Base-by-base conservation (phyloP, 371 early-diverging fungal species). In the Ecytonucleospora hepatopenaei region DNA sequence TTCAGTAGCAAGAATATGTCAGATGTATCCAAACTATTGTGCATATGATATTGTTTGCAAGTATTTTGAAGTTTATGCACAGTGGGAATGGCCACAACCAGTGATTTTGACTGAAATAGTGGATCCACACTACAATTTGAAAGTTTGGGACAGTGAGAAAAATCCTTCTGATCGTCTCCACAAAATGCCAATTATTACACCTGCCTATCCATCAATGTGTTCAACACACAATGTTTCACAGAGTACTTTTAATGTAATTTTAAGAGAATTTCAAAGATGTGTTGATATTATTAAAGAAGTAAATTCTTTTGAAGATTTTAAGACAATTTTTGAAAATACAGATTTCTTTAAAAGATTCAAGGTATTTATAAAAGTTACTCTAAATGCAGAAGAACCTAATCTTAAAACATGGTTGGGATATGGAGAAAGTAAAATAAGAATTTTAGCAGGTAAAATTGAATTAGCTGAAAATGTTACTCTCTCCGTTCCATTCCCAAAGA, bases 161-260 rank as follows among this genome's bases (percentile, higher is more conserved):
- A 88, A 93, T 81, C 86, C 87, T 0, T 80, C 85, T 4, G 97
- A 98, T 74, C 82, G 82, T 62, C 84, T 82, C 17, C 97, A 98
- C 76, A 84, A 86, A 31, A 96, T 98, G 96, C 97, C 97, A 0
- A 88, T 98, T 56, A 97, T 98, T 67, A 98, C 99, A 15, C 99
- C 99, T 3, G 94, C 94, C 0, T 97, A 96, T 75, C 97, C 99
- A 19, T 90, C 92, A 23, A 96, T 97, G 91, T 95, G 96, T 76
- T 85, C 96, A 0, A 98, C 99, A 0, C 96, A 95, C 80, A 98
- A 97, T 72, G 92, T 98, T 8, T 88, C 90, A 0, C 80, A 81
- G 40, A 92, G 93, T 0, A 97, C 99, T 0, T 83, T 85, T 30
- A 74, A 70, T 1, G 84, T 94, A 21, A 90, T 91, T 72, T 84